Conservation (phyloP, 2,329 filamentous ascomycete genomes). For the Colletotrichum sp. region DNA sequence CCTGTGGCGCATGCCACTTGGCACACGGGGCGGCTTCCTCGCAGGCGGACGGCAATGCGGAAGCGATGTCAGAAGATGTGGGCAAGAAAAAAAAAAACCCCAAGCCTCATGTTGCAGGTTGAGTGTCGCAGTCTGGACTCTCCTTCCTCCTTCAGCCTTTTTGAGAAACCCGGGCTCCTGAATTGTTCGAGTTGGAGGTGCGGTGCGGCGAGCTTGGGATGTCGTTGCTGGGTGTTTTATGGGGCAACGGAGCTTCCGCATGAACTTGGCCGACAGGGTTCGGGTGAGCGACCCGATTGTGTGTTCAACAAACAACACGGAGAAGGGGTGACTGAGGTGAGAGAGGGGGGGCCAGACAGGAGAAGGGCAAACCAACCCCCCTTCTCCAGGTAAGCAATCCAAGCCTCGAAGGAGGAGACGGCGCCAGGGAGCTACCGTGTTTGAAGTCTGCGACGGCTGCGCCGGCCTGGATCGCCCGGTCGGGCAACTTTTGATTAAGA, state of each 20-base stretch:
- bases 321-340: neutral
- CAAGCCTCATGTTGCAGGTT: neutral
- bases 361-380: neutral
- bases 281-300: neutral
- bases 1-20: slow-evolving; percentile 4
- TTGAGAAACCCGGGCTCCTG: neutral
- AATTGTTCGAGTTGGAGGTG: neutral
- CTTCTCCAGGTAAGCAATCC: neutral
- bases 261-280: slow-evolving; percentile 6
- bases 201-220: neutral
- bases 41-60: neutral
- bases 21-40: neutral
- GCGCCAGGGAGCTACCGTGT: slow-evolving; percentile 1
- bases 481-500: neutral
- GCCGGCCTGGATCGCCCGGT: neutral
- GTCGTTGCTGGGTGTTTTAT: neutral
- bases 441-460: slow-evolving; percentile 6
- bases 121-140: neutral
- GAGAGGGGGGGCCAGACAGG: slow-evolving; percentile 1
- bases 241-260: neutral
- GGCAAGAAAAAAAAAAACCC: neutral
- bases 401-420: neutral
- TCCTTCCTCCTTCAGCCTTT: neutral
- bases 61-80: neutral
- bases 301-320: slow-evolving; percentile 3